Evolutionary conservation across 805 yeast genomes (phyloP).

Genomic region (Groenewaldozyma salmanticensis): DNA sequence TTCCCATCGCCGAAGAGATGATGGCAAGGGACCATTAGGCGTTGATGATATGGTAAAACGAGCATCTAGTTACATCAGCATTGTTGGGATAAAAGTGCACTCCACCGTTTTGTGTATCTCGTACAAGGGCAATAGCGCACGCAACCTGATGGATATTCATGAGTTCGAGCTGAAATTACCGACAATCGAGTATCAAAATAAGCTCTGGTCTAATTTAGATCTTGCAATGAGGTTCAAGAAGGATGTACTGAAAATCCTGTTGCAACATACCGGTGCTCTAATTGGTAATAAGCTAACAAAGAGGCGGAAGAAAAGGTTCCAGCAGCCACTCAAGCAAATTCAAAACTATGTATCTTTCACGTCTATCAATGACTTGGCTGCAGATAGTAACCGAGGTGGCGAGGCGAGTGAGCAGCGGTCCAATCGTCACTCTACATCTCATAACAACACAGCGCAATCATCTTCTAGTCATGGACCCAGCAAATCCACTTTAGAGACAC

Average conservation of each 20-base stretch:
- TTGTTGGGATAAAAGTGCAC: slow-evolving; percentile 46
- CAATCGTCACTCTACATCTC: too few species aligned
- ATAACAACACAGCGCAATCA: too few species aligned
- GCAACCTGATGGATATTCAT: slow-evolving; percentile 66
- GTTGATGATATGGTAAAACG: slow-evolving; percentile 53
- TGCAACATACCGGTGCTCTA: slow-evolving; percentile 58
- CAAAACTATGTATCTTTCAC: slow-evolving; percentile 28
- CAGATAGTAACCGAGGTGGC: too few species aligned
- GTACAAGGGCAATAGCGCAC: slow-evolving; percentile 63
- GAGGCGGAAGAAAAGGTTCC: slow-evolving; percentile 12
- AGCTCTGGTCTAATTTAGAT: slow-evolving; percentile 67
- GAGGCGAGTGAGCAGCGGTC: too few species aligned
- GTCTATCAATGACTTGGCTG: slow-evolving; percentile 18
- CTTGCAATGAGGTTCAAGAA: slow-evolving; percentile 52
- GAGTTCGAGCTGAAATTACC: slow-evolving; percentile 64
- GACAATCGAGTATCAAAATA: slow-evolving; percentile 43
- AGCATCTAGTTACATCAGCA: slow-evolving; percentile 63
- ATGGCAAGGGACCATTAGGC: neutral
- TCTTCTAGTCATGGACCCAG: too few species aligned
- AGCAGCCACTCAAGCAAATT: slow-evolving; percentile 25
- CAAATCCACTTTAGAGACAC: too few species aligned
- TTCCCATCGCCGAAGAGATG: neutral
- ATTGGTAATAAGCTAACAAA: slow-evolving; percentile 62
- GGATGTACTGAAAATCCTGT: slow-evolving; percentile 31
- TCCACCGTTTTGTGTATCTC: slow-evolving; percentile 55